These are phyloP conservation scores for Fusarium robinianum DNA, from an alignment of 2,329 filamentous ascomycete species.

Conservation along the genomic window DNA sequence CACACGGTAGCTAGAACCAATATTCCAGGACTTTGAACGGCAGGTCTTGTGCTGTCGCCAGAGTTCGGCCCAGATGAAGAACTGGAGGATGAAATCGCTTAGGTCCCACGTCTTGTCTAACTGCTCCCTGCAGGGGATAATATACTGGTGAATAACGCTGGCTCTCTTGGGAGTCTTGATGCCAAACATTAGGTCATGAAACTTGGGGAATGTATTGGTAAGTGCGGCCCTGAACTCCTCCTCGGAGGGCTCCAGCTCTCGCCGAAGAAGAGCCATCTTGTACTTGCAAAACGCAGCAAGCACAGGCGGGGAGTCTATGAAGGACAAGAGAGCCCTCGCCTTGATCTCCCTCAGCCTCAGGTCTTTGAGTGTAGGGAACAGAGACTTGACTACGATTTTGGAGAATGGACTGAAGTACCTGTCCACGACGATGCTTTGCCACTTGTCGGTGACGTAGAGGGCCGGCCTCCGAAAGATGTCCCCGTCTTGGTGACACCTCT, in stretches of 20 bases:
- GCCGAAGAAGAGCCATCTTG: not conserved
- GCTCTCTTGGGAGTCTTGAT: conserved; percentile 8
- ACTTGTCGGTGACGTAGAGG: conserved; percentile 7
- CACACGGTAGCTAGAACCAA: conserved; percentile 18
- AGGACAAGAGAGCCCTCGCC: conserved; percentile 26
- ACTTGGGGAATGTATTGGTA: conserved; percentile 8
- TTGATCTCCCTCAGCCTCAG: conserved; percentile 16
- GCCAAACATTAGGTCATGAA: conserved; percentile 28
- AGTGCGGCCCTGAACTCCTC: conserved; percentile 15
- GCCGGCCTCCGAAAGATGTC: conserved; percentile 15
- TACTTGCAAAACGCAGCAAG: conserved; percentile 31
- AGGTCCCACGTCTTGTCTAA: conserved; percentile 8
- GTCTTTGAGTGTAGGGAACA: conserved; percentile 17
- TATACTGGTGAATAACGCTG: conserved; percentile 14
- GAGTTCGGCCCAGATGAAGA: conserved; percentile 33
- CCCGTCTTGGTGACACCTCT: conserved; percentile 15
- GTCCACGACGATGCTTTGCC: conserved; percentile 7
- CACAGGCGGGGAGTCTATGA: conserved; percentile 35
- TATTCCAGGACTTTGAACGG: conserved; percentile 26
- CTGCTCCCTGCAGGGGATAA: not conserved
- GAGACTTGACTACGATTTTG: conserved; percentile 11
- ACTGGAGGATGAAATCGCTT: conserved; percentile 26
- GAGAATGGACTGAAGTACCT: conserved; percentile 32
- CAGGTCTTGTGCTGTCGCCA: conserved; percentile 32
- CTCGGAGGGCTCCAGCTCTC: not conserved